A percentile compares a stretch with the other conserved stretches of the same genome.
phyloP scores from a whole-genome alignment of 73 alveolate genomes.

The Uronychia binucleata region DNA sequence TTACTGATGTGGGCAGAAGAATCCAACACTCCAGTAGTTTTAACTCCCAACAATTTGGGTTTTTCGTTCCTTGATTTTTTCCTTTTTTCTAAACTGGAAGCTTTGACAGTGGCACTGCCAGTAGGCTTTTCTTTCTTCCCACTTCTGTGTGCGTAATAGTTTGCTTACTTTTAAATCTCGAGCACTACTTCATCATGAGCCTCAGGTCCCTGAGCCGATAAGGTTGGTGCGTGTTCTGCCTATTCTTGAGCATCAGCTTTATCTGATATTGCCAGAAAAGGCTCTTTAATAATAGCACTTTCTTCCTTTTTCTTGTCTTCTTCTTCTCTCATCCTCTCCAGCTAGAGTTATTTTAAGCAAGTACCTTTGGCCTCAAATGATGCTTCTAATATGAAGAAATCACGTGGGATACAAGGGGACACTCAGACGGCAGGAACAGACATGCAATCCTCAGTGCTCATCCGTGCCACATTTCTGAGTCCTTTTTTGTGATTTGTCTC shows the following conservation, averaged over 20 bases:
- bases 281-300: no score
- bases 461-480: constrained; percentile 57
- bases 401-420: constrained; percentile 34
- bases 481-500: constrained; percentile 27
- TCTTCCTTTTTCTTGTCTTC: background rate
- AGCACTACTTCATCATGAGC: no score
- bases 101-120: no score
- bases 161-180: no score
- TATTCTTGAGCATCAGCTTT: no score
- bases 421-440: constrained; percentile 32
- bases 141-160: no score
- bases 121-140: no score
- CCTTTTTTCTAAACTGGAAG: background rate
- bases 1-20: no score
- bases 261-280: no score
- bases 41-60: background rate
- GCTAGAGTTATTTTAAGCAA: background rate
- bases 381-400: constrained; percentile 36
- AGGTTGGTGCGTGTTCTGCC: no score
- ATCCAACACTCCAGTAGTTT: no score
- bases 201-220: no score
- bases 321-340: background rate
- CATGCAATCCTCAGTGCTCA: constrained; percentile 25
- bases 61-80: background rate
- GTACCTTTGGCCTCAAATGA: constrained; percentile 9